These are phyloP conservation scores for Filosporella fistucella DNA, from an alignment of 495 filamentous ascomycete genomes.

Conservation along the genomic window DNA sequence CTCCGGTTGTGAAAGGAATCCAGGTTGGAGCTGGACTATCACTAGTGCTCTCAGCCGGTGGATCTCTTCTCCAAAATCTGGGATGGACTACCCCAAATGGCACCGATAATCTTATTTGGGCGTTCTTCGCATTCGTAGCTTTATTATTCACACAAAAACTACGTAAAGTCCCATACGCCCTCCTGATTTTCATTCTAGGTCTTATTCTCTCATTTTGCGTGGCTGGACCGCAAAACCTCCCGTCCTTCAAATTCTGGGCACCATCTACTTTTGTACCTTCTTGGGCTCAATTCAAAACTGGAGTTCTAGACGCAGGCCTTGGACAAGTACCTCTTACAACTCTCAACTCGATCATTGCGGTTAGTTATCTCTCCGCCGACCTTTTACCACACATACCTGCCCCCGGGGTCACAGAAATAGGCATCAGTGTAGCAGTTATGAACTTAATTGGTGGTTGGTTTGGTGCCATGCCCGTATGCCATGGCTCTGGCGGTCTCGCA, in stretches of 20 bases:
- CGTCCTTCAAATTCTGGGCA: conserved; percentile 19
- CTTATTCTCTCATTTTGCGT: conserved; percentile 49
- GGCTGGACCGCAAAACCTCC: conserved; percentile 23
- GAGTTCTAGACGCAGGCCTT: conserved; percentile 53
- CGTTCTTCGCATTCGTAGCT: conserved; percentile 60
- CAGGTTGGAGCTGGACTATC: conserved; percentile 86
- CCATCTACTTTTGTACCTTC: conserved; percentile 14
- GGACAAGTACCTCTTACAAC: conserved; percentile 87
- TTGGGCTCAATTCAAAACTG: conserved; percentile 17
- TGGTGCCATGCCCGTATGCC: conserved; percentile 92
- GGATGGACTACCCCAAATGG: conserved; percentile 52
- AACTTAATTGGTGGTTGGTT: conserved; percentile 86
- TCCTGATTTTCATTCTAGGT: conserved; percentile 64
- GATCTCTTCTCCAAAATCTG: conserved; percentile 53
- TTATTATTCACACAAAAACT: conserved; percentile 54
- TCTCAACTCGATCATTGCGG: conserved; percentile 87
- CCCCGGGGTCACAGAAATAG: conserved; percentile 67
- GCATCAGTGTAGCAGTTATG: conserved; percentile 74
- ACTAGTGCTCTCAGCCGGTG: conserved; percentile 70
- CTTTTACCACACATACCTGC: conserved; percentile 63
- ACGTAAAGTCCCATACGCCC: conserved; percentile 64
- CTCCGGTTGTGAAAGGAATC: conserved; percentile 88
- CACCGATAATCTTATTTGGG: conserved; percentile 73
- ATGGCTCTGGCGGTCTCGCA: conserved; percentile 86
- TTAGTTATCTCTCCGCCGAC: conserved; percentile 66